Evolutionary conservation across 805 yeast genomes (phyloP), one percentile per base, ranked within the genome.

Genomic region (Lipomyces yamadae): DNA sequence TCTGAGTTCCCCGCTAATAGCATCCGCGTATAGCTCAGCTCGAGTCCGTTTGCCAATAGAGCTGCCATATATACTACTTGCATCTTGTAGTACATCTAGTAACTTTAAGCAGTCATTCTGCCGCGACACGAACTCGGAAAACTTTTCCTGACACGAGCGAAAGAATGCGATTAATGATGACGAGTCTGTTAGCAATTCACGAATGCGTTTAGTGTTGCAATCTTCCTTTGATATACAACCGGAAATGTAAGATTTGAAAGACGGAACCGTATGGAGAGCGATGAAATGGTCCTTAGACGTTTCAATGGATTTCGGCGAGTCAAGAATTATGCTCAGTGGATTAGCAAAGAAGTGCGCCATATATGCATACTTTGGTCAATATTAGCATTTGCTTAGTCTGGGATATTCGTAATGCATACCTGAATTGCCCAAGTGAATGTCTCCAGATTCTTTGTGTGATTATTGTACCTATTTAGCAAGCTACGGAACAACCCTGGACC

Each of bases 331-430:
- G 30, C 67, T 61, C n/a, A 79, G 72, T 0, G 82, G 81, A 58
- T 78, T 77, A 10, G 81, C 75, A 33, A 76, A 78, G 68, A 72
- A 80, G 60, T 78, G 78, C 1, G 78, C 70, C 75, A 80, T 75
- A 58, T 72, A 65, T 1, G 76, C 73, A 56, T 80, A 79, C 61
- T 74, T 24, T 18, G 13, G 13, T 15, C 3, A 13, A 15, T 24
- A 52, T 29, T 39, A 29, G 39, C 11, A 2, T 24, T 7, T 45
- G 37, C 56, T 45, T 4, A 4, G 37, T 13, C 65, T 2, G 11
- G 32, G 24, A 18, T 4, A 24, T 33, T 65, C 45, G 77, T 56
- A 2, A 75, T 65, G 64, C 24, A 67, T 37, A 62, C 73, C 68
- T 18, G 76, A 60, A 65, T 71, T 69, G 60, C 57, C 1, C 56